These are phyloP conservation scores for Thelephora terrestris DNA, from an alignment of 1,284 basidiomycete genomes.

Conservation along the genomic window DNA sequence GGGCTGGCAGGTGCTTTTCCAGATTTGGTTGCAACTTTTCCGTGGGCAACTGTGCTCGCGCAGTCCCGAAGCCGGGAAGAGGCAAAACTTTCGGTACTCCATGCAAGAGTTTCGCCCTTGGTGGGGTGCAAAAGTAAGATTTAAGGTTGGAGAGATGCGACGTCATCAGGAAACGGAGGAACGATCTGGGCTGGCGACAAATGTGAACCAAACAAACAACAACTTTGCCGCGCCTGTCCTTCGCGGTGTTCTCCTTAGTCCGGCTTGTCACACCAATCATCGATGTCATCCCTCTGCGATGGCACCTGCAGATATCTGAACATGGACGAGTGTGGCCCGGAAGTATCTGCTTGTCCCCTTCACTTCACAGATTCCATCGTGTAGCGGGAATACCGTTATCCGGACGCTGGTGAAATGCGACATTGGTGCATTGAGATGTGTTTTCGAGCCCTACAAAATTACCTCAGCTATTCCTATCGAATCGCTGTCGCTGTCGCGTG, in stretches of 20 bases:
- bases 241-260: conserved; percentile 24
- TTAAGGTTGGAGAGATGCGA: no score
- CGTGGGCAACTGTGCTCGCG: no score
- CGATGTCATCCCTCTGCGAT: conserved; percentile 41
- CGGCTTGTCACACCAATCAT: conserved; percentile 39
- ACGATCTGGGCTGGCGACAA: no score
- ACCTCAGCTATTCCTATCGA: conserved; percentile 28
- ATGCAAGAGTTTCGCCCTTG: no score
- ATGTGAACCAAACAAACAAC: no score
- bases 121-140: no score
- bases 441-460: not conserved
- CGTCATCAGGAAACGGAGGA: no score
- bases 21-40: no score
- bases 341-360: conserved; percentile 15
- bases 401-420: conserved; percentile 31
- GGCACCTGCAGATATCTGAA: conserved; percentile 53
- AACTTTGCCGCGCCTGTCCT: no score
- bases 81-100: no score
- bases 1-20: no score
- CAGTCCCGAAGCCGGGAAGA: no score
- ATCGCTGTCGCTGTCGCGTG: conserved; percentile 29
- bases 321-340: conserved; percentile 47
- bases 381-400: conserved; percentile 22
- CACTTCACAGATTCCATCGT: conserved; percentile 23
- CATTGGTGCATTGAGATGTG: conserved; percentile 21